A percentile compares a stretch with the other conserved stretches of the same genome.
Evolutionary conservation across 2,329 filamentous ascomycete species (phyloP).

Genomic region (Pseudogymnoascus sp.): DNA sequence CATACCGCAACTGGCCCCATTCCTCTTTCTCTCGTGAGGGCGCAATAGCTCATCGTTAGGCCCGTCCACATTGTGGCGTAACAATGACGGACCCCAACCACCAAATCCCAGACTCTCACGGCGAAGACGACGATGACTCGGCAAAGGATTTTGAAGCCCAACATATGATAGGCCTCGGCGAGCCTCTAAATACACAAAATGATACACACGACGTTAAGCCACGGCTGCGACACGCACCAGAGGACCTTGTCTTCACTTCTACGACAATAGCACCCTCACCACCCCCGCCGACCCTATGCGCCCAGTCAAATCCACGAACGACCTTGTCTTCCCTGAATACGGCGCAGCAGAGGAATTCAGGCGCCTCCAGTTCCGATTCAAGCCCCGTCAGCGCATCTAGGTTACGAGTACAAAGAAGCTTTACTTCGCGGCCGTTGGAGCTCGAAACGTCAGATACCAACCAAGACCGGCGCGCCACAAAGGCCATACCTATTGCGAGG

Average conservation of each 20-base stretch:
- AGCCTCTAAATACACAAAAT: background rate
- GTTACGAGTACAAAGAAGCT: slow-evolving; percentile 11
- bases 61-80: background rate
- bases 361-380: slow-evolving; percentile 27
- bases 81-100: slow-evolving; percentile 1
- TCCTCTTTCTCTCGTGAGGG: slow-evolving; percentile 3
- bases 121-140: background rate
- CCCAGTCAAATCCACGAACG: slow-evolving; percentile 33
- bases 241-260: slow-evolving; percentile 12
- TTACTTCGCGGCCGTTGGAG: slow-evolving; percentile 19
- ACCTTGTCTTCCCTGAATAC: slow-evolving; percentile 21
- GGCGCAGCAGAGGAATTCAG: slow-evolving; percentile 23
- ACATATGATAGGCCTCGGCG: background rate
- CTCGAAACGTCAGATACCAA: slow-evolving; percentile 35
- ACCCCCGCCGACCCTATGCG: slow-evolving; percentile 26
- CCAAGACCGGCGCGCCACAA: slow-evolving; percentile 33
- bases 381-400: slow-evolving; percentile 9
- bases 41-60: background rate
- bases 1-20: background rate
- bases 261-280: slow-evolving; percentile 13
- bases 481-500: slow-evolving; percentile 32
- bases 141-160: background rate
- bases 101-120: background rate
- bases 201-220: background rate
- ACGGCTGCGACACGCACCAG: background rate